Base-by-base conservation (phyloP, 192 early-diverging fungal species). In the Geranomyces variabilis region DNA sequence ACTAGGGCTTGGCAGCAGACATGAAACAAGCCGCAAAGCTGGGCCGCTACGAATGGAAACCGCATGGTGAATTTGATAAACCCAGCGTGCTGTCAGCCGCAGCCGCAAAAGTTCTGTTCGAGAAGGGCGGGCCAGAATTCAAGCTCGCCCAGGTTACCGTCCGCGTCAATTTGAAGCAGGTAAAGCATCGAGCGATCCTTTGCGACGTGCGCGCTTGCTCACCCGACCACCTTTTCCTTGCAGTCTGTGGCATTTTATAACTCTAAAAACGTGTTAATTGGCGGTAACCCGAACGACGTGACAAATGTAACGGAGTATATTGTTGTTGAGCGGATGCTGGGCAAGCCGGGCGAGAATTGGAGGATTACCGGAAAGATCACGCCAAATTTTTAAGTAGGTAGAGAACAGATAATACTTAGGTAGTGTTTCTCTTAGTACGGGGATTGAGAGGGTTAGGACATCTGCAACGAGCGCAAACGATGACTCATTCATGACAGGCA, bases 191-290 rank as follows among this genome's bases (percentile, higher is more conserved):
- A n/a, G n/a, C n/a, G n/a, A n/a, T n/a, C n/a, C n/a, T n/a, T n/a
- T n/a, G n/a, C n/a, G n/a, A n/a, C n/a, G n/a, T n/a, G n/a, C n/a
- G n/a, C n/a, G n/a, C n/a, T n/a, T n/a, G n/a, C n/a, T n/a, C n/a
- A n/a, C n/a, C n/a, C n/a, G n/a, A n/a, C n/a, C n/a, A n/a, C n/a
- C n/a, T n/a, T n/a, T 41, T 26, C n/a, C 6, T 53, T 7, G 17
- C 15, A 73, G 71, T 66, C 71, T n/a, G 63, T 66, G 33, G 71
- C 71, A 12, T 7, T 73, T 0, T 73, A 66, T 51, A 33, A 56
- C 53, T 9, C 31, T 31, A 48, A 58, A 3, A 30, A 30, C 12
- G 30, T 22, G 24, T 5, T 73, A 2, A 36, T 66, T 17, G 71
- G 71, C 26, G 71, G 71, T 13, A 45, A 73, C 28, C 71, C 71